Percentiles rank a stretch among this genome's conserved stretches.
Evolutionary conservation across 768 basidiomycete species (phyloP).

Genomic region (Amyloporia xantha): DNA sequence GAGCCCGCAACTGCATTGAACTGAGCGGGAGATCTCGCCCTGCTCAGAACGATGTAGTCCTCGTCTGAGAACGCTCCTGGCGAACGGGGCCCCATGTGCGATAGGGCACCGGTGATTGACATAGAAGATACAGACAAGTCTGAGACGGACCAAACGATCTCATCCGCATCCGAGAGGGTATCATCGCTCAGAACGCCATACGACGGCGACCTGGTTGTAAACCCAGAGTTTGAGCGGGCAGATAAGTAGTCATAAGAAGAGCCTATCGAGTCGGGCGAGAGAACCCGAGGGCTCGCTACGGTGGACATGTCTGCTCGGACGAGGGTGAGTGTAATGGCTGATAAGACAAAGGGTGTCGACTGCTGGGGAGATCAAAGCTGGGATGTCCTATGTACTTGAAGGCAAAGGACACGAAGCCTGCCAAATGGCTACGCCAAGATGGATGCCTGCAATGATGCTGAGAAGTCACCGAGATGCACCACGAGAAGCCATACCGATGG

Average conservation of each 20-base stretch:
- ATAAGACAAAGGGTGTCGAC: not conserved
- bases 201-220: slow-evolving; percentile 3
- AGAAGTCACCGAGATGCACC: no score
- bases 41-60: slow-evolving; percentile 45
- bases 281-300: slow-evolving; percentile 13
- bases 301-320: slow-evolving; percentile 2
- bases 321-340: no score
- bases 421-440: no score
- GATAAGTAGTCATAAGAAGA: slow-evolving; percentile 30
- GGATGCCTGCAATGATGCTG: no score
- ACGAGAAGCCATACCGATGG: no score
- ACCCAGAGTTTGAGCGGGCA: slow-evolving; percentile 10
- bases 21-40: slow-evolving; percentile 22
- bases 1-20: not conserved
- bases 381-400: no score
- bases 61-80: slow-evolving; percentile 34
- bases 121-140: slow-evolving; percentile 29
- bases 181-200: slow-evolving; percentile 8
- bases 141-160: slow-evolving; percentile 43
- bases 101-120: slow-evolving; percentile 20
- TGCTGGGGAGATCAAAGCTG: no score
- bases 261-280: slow-evolving; percentile 16
- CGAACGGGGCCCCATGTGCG: slow-evolving; percentile 15
- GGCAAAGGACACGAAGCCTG: no score
- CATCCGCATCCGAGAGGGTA: slow-evolving; percentile 35